These are phyloP conservation scores for Pelargonium australe DNA, from an alignment of 441 rosid genomes.

Conservation along the genomic window DNA sequence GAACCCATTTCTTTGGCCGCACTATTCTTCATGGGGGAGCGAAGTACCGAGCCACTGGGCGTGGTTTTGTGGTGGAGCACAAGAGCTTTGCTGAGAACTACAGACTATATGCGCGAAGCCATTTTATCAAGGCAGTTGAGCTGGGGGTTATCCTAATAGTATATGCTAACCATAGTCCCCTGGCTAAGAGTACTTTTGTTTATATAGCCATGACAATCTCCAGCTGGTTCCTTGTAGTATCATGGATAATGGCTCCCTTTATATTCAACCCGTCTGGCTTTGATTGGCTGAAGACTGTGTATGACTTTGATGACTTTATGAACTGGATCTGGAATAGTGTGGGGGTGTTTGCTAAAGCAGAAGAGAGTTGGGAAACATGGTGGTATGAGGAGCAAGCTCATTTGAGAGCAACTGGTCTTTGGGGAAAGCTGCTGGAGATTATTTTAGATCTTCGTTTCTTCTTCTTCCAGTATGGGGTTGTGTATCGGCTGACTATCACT, in stretches of 20 bases:
- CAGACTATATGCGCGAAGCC: slow-evolving; percentile 23
- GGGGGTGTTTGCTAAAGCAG: slow-evolving; percentile 11
- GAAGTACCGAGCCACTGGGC: slow-evolving; percentile 21
- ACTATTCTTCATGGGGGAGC: slow-evolving; percentile 26
- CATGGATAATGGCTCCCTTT: slow-evolving; percentile 21
- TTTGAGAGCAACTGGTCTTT: slow-evolving; percentile 16
- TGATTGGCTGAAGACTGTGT: slow-evolving; percentile 22
- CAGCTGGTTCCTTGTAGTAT: slow-evolving; percentile 13
- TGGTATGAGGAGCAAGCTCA: slow-evolving; percentile 18
- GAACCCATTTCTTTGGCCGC: slow-evolving; percentile 20
- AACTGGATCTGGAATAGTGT: slow-evolving; percentile 18
- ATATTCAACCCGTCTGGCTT: slow-evolving; percentile 9
- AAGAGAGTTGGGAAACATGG: slow-evolving; percentile 16
- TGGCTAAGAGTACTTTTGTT: slow-evolving; percentile 15
- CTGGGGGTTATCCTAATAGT: slow-evolving; percentile 15
- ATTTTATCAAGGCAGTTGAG: slow-evolving; percentile 23
- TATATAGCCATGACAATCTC: slow-evolving; percentile 15
- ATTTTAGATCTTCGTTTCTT: slow-evolving; percentile 21
- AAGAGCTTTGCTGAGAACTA: slow-evolving; percentile 18
- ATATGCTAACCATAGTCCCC: slow-evolving; percentile 14
- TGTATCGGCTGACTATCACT: slow-evolving; percentile 10
- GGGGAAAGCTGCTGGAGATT: slow-evolving; percentile 21
- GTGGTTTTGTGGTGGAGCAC: slow-evolving; percentile 20
- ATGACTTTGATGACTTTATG: slow-evolving; percentile 18
- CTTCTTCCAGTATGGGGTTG: slow-evolving; percentile 25